Conservation (phyloP, 805 yeast genomes). For the Peterozyma toletana region DNA sequence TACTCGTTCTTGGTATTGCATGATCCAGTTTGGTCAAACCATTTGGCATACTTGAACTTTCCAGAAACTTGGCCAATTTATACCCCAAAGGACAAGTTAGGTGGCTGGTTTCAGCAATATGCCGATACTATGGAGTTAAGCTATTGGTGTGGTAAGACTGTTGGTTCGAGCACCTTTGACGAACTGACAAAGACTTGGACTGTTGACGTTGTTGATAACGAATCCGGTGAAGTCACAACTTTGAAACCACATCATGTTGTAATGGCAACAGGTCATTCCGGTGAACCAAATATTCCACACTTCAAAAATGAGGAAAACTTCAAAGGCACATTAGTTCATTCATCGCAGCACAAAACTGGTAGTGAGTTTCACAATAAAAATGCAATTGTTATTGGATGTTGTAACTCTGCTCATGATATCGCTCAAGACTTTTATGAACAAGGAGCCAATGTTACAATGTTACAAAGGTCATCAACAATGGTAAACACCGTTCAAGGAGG, state of each 20-base stretch:
- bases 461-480: slow-evolving; percentile 38
- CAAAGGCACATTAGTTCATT: slow-evolving; percentile 32
- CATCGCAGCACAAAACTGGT: slow-evolving; percentile 34
- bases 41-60: slow-evolving; percentile 30
- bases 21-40: slow-evolving; percentile 37
- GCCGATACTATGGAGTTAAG: slow-evolving; percentile 32
- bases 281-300: slow-evolving; percentile 35
- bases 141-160: slow-evolving; percentile 25
- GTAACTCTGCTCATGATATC: slow-evolving; percentile 40
- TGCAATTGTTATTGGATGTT: slow-evolving; percentile 37
- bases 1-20: slow-evolving; percentile 37
- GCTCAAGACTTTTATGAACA: slow-evolving; percentile 37
- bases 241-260: slow-evolving; percentile 30
- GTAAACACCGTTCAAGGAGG: slow-evolving; percentile 30
- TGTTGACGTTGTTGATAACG: slow-evolving; percentile 22
- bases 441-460: slow-evolving; percentile 34
- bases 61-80: slow-evolving; percentile 35
- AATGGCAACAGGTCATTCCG: slow-evolving; percentile 39
- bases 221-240: slow-evolving; percentile 16
- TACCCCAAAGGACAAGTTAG: slow-evolving; percentile 37
- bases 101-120: slow-evolving; percentile 34
- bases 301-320: slow-evolving; percentile 29
- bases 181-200: slow-evolving; percentile 23
- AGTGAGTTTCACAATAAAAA: slow-evolving; percentile 31
- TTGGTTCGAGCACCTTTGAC: slow-evolving; percentile 24